Evolutionary conservation across 2,329 filamentous ascomycete genomes (phyloP).

Genomic region (Aspergillus sp.): DNA sequence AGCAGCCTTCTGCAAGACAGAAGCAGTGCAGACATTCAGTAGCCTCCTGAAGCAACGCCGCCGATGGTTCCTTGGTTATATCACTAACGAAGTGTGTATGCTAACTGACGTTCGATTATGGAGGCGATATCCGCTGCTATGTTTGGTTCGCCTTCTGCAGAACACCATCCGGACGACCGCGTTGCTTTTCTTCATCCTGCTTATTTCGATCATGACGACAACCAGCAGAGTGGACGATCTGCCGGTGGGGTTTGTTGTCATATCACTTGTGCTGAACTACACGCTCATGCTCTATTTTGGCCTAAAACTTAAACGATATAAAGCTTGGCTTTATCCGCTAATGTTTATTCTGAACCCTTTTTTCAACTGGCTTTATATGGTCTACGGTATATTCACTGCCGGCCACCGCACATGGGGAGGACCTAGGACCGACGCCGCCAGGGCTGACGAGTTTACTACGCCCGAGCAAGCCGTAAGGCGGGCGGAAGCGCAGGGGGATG

Average conservation of each 20-base stretch:
- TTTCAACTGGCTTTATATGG: conserved; percentile 98
- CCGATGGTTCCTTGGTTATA: conserved; percentile 94
- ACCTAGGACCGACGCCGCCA: conserved; percentile 82
- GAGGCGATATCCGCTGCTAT: conserved; percentile 84
- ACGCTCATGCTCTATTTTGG: conserved; percentile 95
- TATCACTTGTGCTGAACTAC: conserved; percentile 93
- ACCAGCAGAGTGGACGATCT: conserved; percentile 75
- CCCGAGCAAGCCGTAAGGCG: conserved; percentile 81
- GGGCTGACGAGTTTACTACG: conserved; percentile 72
- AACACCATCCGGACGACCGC: conserved; percentile 95
- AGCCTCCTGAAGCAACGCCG: conserved; percentile 91
- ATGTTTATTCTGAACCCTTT: conserved; percentile 97
- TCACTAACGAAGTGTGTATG: conserved; percentile 98
- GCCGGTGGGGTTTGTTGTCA: conserved; percentile 88
- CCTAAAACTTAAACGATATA: conserved; percentile 79
- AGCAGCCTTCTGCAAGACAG: conserved; percentile 96
- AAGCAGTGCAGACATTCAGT: conserved; percentile 84
- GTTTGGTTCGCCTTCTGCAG: conserved; percentile 86
- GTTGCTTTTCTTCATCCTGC: conserved; percentile 89
- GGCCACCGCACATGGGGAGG: conserved; percentile 95
- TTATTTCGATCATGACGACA: conserved; percentile 81
- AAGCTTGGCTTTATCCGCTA: conserved; percentile 90
- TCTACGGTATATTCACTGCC: conserved; percentile 93
- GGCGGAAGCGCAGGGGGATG: conserved; percentile 76
- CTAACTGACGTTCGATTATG: conserved; percentile 90